A percentile compares a stretch with the other conserved stretches of the same genome.
Conservation (phyloP, 352 stramenopile species). For the Globisporangium uncinulatum region DNA sequence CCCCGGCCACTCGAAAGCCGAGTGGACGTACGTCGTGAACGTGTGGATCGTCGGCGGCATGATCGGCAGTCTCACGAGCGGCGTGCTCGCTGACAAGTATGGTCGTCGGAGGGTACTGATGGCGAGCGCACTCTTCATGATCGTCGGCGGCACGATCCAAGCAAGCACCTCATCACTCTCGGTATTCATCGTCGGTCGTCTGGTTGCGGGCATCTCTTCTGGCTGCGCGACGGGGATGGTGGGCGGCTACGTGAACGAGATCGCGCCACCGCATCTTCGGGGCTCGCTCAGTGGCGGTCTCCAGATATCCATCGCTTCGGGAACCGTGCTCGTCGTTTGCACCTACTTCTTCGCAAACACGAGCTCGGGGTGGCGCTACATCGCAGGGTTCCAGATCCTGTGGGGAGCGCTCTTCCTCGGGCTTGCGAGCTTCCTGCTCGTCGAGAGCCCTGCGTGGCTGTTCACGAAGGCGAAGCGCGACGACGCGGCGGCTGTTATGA, state of each 20-base stretch:
- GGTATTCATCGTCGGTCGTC: conserved; percentile 27
- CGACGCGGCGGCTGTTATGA: conserved; percentile 20
- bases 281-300: conserved; percentile 24
- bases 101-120: conserved; percentile 24
- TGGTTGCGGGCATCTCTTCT: conserved; percentile 32
- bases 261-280: conserved; percentile 32
- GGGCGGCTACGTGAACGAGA: conserved; percentile 41
- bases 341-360: conserved; percentile 55
- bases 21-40: conserved; percentile 37
- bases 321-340: conserved; percentile 35
- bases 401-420: conserved; percentile 21
- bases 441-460: conserved; percentile 35
- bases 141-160: conserved; percentile 26
- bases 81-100: conserved; percentile 22
- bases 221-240: conserved; percentile 25
- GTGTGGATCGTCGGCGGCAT: conserved; percentile 37
- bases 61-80: conserved; percentile 27
- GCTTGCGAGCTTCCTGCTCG: conserved; percentile 21
- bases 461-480: conserved; percentile 26
- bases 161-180: conserved; percentile 19
- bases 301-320: conserved; percentile 40
- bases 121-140: conserved; percentile 28
- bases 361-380: conserved; percentile 34
- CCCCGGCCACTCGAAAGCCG: conserved; percentile 23
- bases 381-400: conserved; percentile 29